These are phyloP conservation scores for Pyrus betulifolia DNA, from an alignment of 306 rosid genomes.

Conservation along the genomic window DNA sequence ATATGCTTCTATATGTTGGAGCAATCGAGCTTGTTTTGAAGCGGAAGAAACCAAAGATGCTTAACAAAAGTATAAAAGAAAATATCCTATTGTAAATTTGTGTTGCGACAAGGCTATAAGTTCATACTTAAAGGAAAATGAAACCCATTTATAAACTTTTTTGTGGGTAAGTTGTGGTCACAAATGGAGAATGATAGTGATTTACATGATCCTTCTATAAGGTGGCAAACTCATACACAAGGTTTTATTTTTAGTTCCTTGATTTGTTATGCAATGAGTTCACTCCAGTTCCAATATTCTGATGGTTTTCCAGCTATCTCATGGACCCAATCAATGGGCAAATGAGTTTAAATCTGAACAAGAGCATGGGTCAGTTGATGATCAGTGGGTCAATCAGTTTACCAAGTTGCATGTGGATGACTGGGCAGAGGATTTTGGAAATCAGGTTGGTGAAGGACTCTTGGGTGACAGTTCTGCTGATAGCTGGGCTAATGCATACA, in stretches of 20 bases:
- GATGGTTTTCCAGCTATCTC: slow-evolving; percentile 49
- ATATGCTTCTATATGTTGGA: neutral
- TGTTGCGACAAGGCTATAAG: neutral
- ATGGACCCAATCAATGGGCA: slow-evolving; percentile 67
- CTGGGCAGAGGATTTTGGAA: slow-evolving; percentile 92
- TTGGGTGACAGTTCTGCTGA: slow-evolving; percentile 53
- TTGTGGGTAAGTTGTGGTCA: neutral
- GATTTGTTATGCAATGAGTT: neutral
- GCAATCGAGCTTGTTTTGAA: neutral
- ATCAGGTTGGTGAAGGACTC: slow-evolving; percentile 70
- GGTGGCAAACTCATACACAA: neutral
- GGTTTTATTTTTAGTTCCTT: neutral
- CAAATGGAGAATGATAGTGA: neutral
- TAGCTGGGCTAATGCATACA: slow-evolving; percentile 73
- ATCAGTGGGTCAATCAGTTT: slow-evolving; percentile 88
- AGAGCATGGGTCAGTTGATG: slow-evolving; percentile 44
- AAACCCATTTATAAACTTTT: neutral
- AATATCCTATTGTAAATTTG: neutral
- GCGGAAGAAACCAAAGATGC: no score
- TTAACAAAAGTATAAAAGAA: neutral
- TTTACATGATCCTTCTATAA: neutral
- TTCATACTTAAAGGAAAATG: neutral
- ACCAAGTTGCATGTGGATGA: slow-evolving; percentile 77
- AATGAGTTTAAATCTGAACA: slow-evolving; percentile 60
- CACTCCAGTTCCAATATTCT: neutral